phyloP scores from a whole-genome alignment of 139 green algal genomes.

The Chlorella vulgaris region DNA sequence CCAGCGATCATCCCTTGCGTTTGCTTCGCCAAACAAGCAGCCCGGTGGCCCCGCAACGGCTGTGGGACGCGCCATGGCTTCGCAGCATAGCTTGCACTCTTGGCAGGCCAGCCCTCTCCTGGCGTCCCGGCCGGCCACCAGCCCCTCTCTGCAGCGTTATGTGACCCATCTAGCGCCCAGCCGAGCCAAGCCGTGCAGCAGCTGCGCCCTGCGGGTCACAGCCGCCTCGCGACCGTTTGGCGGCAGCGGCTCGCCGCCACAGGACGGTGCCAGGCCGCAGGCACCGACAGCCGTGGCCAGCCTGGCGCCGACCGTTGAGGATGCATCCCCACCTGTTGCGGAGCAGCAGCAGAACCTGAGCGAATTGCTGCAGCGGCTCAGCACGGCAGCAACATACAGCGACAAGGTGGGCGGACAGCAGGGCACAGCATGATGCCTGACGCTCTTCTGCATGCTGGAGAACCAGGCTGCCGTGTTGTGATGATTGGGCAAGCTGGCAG shows the following conservation, averaged over 20 bases:
- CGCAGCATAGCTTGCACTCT: neutral
- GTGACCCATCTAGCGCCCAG: neutral
- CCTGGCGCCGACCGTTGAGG: neutral
- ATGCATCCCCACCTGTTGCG: neutral
- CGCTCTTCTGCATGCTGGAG: neutral
- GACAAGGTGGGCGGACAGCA: constrained; percentile 29
- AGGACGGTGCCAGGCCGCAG: neutral
- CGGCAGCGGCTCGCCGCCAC: neutral
- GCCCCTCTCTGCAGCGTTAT: neutral
- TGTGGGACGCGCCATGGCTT: neutral
- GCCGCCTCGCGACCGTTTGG: neutral
- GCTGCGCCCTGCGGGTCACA: neutral
- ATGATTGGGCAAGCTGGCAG: neutral
- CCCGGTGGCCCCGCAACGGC: neutral
- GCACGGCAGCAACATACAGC: neutral
- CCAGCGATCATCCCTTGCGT: neutral
- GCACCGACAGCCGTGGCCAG: constrained; percentile 5
- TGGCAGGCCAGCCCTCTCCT: neutral
- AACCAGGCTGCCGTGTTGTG: neutral
- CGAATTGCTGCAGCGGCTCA: constrained; percentile 11
- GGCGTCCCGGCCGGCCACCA: neutral
- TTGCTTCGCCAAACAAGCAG: too few relatives aligned
- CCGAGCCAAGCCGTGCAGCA: neutral
- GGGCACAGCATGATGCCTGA: too few relatives aligned
- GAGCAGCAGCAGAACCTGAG: constrained; percentile 14